Percentiles rank a stretch among this genome's conserved stretches.
Evolutionary conservation across 345 rosid genomes (phyloP).

Genomic region (Sisymbrium irio): DNA sequence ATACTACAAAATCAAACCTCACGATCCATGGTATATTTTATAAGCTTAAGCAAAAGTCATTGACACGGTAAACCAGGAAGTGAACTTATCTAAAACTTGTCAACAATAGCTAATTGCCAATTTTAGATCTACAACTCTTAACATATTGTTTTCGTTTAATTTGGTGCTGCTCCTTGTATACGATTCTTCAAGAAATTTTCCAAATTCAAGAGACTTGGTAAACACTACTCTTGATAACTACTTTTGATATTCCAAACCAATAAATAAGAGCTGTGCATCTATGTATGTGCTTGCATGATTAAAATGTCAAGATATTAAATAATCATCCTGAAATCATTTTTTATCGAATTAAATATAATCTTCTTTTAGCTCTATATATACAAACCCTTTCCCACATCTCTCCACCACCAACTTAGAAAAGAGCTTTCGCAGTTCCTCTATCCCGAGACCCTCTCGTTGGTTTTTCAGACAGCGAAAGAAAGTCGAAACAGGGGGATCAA

Average conservation of each 20-base stretch:
- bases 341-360: not conserved
- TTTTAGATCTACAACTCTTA: not conserved
- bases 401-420: slow-evolving; percentile 30
- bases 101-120: not conserved
- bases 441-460: not conserved
- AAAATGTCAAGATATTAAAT: not conserved
- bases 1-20: not conserved
- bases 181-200: not conserved
- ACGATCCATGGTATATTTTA: not conserved
- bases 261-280: not conserved
- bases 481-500: slow-evolving; percentile 10
- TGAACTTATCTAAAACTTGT: slow-evolving; percentile 6
- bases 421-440: slow-evolving; percentile 12
- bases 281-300: slow-evolving; percentile 33
- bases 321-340: not conserved
- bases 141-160: not conserved
- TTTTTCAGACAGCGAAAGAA: not conserved
- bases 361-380: slow-evolving; percentile 16
- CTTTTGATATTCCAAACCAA: slow-evolving; percentile 3
- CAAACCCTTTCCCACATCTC: not conserved
- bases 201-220: slow-evolving; percentile 20
- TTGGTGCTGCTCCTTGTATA: slow-evolving; percentile 3
- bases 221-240: slow-evolving; percentile 19
- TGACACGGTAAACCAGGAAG: not conserved
- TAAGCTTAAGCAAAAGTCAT: not conserved